phyloP scores from a whole-genome alignment of 352 stramenopile genomes.

The Phytophthora cactorum region DNA sequence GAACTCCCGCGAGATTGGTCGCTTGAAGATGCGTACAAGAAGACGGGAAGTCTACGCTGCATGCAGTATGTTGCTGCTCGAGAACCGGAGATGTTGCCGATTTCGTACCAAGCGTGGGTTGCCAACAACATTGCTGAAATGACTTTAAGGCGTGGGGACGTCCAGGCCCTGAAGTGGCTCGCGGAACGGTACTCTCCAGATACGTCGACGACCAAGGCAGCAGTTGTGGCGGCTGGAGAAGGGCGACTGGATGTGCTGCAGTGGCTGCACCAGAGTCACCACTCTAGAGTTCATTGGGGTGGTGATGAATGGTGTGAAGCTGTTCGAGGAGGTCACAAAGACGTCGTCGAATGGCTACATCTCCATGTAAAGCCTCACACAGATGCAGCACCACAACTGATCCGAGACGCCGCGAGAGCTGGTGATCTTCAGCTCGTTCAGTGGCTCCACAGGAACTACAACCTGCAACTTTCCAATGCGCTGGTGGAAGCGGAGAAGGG shows the following conservation, averaged over 20 bases:
- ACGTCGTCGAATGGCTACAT: conserved; percentile 20
- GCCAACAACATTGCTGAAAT: conserved; percentile 20
- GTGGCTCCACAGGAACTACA: conserved; percentile 15
- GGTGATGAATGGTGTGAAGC: conserved; percentile 25
- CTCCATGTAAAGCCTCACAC: conserved; percentile 2
- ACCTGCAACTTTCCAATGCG: background rate
- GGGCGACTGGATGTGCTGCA: conserved; percentile 13
- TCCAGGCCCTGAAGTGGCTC: conserved; percentile 18
- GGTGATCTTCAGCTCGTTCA: conserved; percentile 17
- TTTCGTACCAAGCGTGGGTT: conserved; percentile 16
- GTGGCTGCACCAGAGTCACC: conserved; percentile 19
- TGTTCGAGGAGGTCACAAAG: conserved; percentile 5
- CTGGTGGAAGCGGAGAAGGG: conserved; percentile 14
- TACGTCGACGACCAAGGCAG: conserved; percentile 5
- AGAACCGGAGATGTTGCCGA: background rate
- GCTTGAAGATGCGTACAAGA: conserved; percentile 19
- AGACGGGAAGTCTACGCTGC: conserved; percentile 21
- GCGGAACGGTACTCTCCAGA: conserved; percentile 10
- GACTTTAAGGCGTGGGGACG: conserved; percentile 11
- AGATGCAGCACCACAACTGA: conserved; percentile 13
- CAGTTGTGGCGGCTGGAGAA: conserved; percentile 7
- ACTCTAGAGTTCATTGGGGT: conserved; percentile 21
- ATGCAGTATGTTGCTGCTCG: conserved; percentile 20
- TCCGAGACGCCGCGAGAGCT: conserved; percentile 17
- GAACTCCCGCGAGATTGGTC: conserved; percentile 12